Evolutionary conservation across 148 eudicot species (phyloP).

Genomic region (Gaultheria prostrata): DNA sequence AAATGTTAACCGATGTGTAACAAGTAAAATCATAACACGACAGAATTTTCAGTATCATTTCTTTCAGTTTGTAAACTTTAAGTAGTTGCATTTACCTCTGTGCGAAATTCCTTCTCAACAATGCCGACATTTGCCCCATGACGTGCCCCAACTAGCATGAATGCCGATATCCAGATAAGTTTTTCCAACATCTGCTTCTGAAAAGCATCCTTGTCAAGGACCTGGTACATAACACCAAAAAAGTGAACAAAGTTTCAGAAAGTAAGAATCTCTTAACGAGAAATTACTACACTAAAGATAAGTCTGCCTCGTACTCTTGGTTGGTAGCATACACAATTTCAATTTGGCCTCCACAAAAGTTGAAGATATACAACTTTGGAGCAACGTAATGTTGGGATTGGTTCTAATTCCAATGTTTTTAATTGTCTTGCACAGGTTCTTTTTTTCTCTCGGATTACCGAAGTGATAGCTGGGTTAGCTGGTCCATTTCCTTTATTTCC

Average conservation of each 20-base stretch:
- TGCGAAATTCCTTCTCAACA: conserved; percentile 84
- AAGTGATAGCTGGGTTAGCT: too few relatives aligned
- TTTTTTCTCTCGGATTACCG: too few relatives aligned
- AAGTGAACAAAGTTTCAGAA: neutral
- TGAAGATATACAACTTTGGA: neutral
- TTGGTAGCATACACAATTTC: neutral
- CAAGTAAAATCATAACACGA: neutral
- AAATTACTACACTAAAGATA: neutral
- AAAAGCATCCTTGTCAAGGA: conserved; percentile 85
- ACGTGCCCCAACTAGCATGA: conserved; percentile 98
- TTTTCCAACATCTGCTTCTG: conserved; percentile 96
- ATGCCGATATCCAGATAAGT: conserved; percentile 95
- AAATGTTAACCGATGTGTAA: neutral
- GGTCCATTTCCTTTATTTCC: too few relatives aligned
- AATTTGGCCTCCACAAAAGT: neutral
- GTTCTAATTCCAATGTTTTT: too few relatives aligned
- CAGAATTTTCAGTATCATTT: neutral
- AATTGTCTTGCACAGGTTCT: too few relatives aligned
- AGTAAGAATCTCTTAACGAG: neutral
- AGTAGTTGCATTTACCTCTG: conserved; percentile 52
- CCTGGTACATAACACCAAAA: conserved; percentile 37
- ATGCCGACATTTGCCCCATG: conserved; percentile 96
- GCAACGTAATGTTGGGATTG: too few relatives aligned
- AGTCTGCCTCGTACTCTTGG: neutral
- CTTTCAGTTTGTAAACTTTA: neutral